phyloP scores from a whole-genome alignment of 257 asterid genomes.

The Solanum clarkiae region DNA sequence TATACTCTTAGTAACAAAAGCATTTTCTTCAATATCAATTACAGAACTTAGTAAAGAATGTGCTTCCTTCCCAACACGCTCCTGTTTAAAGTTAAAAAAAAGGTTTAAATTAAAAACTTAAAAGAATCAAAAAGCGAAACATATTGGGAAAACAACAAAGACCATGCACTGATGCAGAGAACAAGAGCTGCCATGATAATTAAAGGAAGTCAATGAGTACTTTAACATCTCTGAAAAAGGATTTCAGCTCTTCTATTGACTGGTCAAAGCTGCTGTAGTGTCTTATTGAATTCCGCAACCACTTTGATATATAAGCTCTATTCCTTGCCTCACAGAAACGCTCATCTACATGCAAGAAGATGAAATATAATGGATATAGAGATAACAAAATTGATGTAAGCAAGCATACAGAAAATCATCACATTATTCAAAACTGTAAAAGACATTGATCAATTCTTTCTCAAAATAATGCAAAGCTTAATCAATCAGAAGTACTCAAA shows the following conservation, averaged over 20 bases:
- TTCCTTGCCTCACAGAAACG: slow-evolving; percentile 76
- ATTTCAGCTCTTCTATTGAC: slow-evolving; percentile 52
- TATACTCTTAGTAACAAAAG: slow-evolving; percentile 16
- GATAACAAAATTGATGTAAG: neutral
- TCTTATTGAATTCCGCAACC: slow-evolving; percentile 84
- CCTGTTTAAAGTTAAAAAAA: slow-evolving; percentile 33
- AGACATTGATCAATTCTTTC: neutral
- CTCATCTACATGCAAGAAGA: slow-evolving; percentile 54
- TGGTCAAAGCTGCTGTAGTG: slow-evolving; percentile 51
- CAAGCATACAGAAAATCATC: neutral
- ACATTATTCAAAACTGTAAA: neutral
- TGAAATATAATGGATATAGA: neutral
- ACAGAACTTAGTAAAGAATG: slow-evolving; percentile 25
- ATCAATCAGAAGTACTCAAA: neutral
- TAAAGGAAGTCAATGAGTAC: slow-evolving; percentile 16
- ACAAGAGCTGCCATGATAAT: neutral
- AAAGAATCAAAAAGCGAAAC: neutral
- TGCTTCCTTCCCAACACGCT: slow-evolving; percentile 21
- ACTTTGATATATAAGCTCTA: slow-evolving; percentile 70
- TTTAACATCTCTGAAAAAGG: slow-evolving; percentile 72
- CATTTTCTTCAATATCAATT: slow-evolving; percentile 17
- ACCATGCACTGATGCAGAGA: neutral
- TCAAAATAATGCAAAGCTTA: neutral
- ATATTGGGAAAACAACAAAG: neutral
- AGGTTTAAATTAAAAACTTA: neutral